Base-by-base conservation (phyloP, 768 basidiomycete genomes). In the Lactarius hatsudake region DNA sequence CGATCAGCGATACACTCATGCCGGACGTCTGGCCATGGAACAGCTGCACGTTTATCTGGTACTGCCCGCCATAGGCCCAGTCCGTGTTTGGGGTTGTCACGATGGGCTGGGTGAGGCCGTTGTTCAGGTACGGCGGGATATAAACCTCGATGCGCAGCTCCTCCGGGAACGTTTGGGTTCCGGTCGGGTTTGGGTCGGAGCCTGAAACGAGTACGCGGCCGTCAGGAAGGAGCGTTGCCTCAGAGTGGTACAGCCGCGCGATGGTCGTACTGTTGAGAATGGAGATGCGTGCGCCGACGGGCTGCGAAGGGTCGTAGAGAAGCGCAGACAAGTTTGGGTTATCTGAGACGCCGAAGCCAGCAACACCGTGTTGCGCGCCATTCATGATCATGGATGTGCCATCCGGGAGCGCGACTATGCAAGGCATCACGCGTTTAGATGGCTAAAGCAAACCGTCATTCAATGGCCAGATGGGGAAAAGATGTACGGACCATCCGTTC, bases 91-190 rank as follows among this genome's bases (percentile, higher is more conserved):
- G 70, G 54, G 90, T 80, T n/a, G 80, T 85, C 75, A 86, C 89
- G 56, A 76, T 78, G 0, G 90, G 94, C 64, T 88, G 89, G 5
- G 69, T 74, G 67, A 82, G 77, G 12, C 89, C 89, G 68, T 84
- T 76, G 69, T 78, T 86, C 67, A 93, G 83, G 76, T 97, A 98
- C 18, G 91, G 92, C 6, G 96, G 96, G 71, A 91, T 83, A 78
- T 96, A 97, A 30, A 89, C 87, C 74, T 89, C 82, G 69, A 83
- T 83, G 18, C 93, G 84, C 77, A 92, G 88, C 74, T 96, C 92
- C 70, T 94, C 87, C 0, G 87, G 86, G 72, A 86, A 90, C 23
- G 13, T 53, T 53, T 53, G 51, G 9, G 12, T 2, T 43, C 79
- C 80, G 64, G 68, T 59, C 18, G 86, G 86, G 73, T 89, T 78